A percentile compares a stretch with the other conserved stretches of the same genome.
Conservation (phyloP, 2,329 filamentous ascomycete genomes). For the Hymenotorrendiella dingleyae region DNA sequence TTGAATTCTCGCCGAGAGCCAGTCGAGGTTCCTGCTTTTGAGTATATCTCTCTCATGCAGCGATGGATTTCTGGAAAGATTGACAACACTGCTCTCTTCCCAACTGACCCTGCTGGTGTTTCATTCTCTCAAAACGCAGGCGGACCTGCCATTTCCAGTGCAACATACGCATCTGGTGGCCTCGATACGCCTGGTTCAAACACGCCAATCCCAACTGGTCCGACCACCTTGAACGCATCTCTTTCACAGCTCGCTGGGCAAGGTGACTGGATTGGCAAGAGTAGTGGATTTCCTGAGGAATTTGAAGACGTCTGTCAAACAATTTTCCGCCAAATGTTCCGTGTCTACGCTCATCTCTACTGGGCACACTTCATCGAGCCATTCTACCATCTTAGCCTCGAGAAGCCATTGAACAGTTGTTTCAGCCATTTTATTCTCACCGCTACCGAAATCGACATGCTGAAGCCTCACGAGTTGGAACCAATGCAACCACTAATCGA, state of each 20-base stretch:
- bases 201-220: conserved; percentile 31
- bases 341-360: conserved; percentile 95
- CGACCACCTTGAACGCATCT: conserved; percentile 43
- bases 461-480: conserved; percentile 85
- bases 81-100: conserved; percentile 83
- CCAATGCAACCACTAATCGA: conserved; percentile 94
- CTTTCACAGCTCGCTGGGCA: conserved; percentile 57
- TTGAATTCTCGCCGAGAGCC: conserved; percentile 81
- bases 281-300: conserved; percentile 84
- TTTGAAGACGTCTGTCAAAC: conserved; percentile 88
- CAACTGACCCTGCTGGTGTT: conserved; percentile 70
- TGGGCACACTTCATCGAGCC: conserved; percentile 88
- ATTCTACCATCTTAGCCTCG: conserved; percentile 75
- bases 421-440: conserved; percentile 82
- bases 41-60: conserved; percentile 94
- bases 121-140: conserved; percentile 59
- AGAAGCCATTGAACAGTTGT: conserved; percentile 79
- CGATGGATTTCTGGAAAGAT: conserved; percentile 97
- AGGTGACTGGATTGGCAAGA: conserved; percentile 80
- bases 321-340: conserved; percentile 97
- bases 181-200: conserved; percentile 37
- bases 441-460: conserved; percentile 73
- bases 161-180: conserved; percentile 49
- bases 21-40: conserved; percentile 84
- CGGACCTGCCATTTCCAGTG: conserved; percentile 51